phyloP scores from a whole-genome alignment of 371 early-diverging fungal genomes.

The Parasitella parasitica region DNA sequence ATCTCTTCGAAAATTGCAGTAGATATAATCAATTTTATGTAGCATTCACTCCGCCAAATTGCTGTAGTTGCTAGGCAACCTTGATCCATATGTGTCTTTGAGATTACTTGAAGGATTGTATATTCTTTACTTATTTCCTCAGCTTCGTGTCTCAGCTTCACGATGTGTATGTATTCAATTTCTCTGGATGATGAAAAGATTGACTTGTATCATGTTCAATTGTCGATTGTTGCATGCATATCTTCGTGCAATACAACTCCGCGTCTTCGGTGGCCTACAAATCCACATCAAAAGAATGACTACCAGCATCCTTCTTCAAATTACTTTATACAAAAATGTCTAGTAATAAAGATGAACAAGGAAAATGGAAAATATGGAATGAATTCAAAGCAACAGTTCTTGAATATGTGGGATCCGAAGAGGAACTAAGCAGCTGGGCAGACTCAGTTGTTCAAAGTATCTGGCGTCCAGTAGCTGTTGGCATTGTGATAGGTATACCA shows the following conservation, averaged over 20 bases:
- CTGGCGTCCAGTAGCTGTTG: constrained; percentile 33
- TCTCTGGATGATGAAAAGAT: no score
- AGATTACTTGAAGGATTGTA: no score
- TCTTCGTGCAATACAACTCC: not conserved
- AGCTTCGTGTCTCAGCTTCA: no score
- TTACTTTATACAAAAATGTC: not conserved
- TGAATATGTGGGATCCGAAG: not conserved
- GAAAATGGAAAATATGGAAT: not conserved
- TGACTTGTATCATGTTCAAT: no score
- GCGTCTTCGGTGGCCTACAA: not conserved
- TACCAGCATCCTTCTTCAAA: not conserved
- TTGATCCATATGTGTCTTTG: no score
- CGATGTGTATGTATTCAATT: no score
- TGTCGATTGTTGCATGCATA: no score
- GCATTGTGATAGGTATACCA: constrained; percentile 27
- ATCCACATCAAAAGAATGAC: not conserved
- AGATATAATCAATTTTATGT: no score
- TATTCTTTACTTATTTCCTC: no score
- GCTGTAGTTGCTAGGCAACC: no score
- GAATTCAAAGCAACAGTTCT: not conserved
- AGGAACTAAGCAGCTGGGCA: constrained; percentile 16
- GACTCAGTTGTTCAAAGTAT: constrained; percentile 28
- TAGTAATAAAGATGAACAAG: not conserved
- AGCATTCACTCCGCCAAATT: no score
- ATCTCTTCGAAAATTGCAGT: no score